phyloP scores from a whole-genome alignment of 1,139 yeast species.

The Taphrina sp. region DNA sequence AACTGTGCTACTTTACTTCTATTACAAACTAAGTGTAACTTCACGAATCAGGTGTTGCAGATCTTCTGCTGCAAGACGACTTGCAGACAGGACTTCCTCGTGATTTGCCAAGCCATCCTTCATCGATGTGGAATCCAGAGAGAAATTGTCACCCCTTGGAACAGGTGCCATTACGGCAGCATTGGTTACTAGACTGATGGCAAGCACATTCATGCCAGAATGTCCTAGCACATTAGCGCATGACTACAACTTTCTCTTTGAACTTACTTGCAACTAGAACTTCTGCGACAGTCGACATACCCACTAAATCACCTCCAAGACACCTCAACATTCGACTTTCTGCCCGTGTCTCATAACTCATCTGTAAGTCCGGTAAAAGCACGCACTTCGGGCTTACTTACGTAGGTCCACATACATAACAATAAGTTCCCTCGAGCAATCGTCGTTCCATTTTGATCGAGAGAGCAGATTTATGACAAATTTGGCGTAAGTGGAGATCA shows the following conservation, averaged over 20 bases:
- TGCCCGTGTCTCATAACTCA: conserved; percentile 89
- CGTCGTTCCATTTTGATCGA: conserved; percentile 53
- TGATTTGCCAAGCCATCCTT: conserved; percentile 84
- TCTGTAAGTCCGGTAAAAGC: too few species aligned
- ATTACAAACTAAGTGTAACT: too few species aligned
- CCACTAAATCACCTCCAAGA: conserved; percentile 91
- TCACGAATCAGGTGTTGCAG: too few species aligned
- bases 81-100: conserved; percentile 81
- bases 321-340: conserved; percentile 73
- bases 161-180: conserved; percentile 74
- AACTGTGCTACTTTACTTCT: too few species aligned
- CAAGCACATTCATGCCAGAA: conserved; percentile 49
- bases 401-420: conserved; percentile 88
- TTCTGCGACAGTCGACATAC: conserved; percentile 98
- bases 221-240: too few species aligned
- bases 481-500: conserved; percentile 62
- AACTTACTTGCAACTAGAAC: conserved; percentile 89
- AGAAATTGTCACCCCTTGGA: conserved; percentile 62
- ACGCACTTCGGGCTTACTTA: too few species aligned
- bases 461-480: conserved; percentile 51
- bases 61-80: conserved; percentile 74
- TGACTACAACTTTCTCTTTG: too few species aligned
- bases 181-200: conserved; percentile 82
- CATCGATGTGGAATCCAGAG: conserved; percentile 49
- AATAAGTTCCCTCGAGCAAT: conserved; percentile 83